A percentile compares a stretch with the other conserved stretches of the same genome.
These are phyloP conservation scores for Saccharum hybrid DNA, from an alignment of 202 grass and related monocot genomes.

Conservation along the genomic window DNA sequence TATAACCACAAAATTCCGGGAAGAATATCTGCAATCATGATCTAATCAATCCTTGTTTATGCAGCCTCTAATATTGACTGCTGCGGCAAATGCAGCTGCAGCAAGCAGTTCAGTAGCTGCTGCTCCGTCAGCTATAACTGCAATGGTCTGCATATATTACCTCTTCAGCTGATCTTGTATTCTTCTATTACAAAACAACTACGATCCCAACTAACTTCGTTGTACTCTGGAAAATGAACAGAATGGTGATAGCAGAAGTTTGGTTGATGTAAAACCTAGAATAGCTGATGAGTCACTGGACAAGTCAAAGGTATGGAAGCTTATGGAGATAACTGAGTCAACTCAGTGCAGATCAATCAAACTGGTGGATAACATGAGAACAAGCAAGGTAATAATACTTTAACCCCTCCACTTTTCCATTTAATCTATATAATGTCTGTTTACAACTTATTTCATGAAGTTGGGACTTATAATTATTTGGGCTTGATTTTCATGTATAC, in stretches of 20 bases:
- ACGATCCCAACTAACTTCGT: slow-evolving; percentile 35
- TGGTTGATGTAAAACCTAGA: slow-evolving; percentile 94
- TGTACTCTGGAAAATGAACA: slow-evolving; percentile 39
- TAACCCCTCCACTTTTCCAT: slow-evolving; percentile 9
- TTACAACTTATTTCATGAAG: slow-evolving; percentile 10
- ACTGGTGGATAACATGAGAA: slow-evolving; percentile 72
- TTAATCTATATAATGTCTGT: slow-evolving; percentile 23
- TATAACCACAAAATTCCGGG: slow-evolving; percentile 16
- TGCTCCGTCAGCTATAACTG: slow-evolving; percentile 66
- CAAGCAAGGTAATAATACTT: slow-evolving; percentile 83
- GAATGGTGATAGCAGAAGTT: slow-evolving; percentile 89
- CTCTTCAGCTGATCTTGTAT: slow-evolving; percentile 40
- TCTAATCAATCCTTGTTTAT: slow-evolving; percentile 43
- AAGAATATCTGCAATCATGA: slow-evolving; percentile 37
- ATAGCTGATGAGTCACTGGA: slow-evolving; percentile 78
- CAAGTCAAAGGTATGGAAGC: slow-evolving; percentile 93
- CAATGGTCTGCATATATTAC: slow-evolving; percentile 61
- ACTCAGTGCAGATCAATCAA: slow-evolving; percentile 87
- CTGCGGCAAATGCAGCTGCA: slow-evolving; percentile 54
- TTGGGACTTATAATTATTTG: not conserved
- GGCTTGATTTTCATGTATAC: not conserved
- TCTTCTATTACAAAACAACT: slow-evolving; percentile 40
- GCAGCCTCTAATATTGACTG: slow-evolving; percentile 91
- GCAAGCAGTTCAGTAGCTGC: slow-evolving; percentile 80
- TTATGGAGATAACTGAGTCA: slow-evolving; percentile 83